phyloP scores from a whole-genome alignment of 192 early-diverging fungal species.

The Lunasporangiospora selenospora region DNA sequence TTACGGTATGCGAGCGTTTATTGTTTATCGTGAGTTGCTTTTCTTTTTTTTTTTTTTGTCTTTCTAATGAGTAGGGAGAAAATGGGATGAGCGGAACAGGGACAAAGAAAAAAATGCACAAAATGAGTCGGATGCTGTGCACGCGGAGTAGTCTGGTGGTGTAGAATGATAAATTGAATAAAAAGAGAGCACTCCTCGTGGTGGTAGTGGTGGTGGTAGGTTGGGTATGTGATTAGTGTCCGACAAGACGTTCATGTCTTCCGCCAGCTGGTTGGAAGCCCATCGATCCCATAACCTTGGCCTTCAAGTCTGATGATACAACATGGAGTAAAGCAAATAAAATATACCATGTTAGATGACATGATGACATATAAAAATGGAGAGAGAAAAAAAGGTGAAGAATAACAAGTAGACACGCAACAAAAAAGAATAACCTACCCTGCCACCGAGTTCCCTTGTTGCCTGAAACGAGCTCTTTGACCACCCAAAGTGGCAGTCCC shows the following conservation, averaged over 20 bases:
- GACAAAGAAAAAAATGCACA: no score
- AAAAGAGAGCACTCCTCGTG: no score
- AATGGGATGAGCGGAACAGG: no score
- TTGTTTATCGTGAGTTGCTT: constrained; percentile 1
- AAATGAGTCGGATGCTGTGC: no score
- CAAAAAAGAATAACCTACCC: constrained; percentile 19
- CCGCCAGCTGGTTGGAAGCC: constrained; percentile 31
- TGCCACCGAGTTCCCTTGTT: constrained; percentile 43
- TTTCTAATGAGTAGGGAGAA: no score
- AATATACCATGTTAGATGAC: neutral
- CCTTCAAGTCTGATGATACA: constrained; percentile 18
- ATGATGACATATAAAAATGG: neutral
- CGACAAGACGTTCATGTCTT: constrained; percentile 33
- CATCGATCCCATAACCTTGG: constrained; percentile 18
- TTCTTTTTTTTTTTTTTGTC: constrained; percentile 6
- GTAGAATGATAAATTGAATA: no score
- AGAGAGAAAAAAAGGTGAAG: neutral
- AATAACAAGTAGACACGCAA: neutral
- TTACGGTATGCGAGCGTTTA: no score
- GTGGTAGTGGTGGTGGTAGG: neutral
- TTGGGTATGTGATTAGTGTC: neutral
- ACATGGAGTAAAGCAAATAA: neutral
- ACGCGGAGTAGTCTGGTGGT: no score
- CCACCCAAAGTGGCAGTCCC: constrained; percentile 60
- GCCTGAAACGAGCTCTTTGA: constrained; percentile 51